Evolutionary conservation across 139 green algal species (phyloP).

Genomic region (Chlorella sorokiniana): DNA sequence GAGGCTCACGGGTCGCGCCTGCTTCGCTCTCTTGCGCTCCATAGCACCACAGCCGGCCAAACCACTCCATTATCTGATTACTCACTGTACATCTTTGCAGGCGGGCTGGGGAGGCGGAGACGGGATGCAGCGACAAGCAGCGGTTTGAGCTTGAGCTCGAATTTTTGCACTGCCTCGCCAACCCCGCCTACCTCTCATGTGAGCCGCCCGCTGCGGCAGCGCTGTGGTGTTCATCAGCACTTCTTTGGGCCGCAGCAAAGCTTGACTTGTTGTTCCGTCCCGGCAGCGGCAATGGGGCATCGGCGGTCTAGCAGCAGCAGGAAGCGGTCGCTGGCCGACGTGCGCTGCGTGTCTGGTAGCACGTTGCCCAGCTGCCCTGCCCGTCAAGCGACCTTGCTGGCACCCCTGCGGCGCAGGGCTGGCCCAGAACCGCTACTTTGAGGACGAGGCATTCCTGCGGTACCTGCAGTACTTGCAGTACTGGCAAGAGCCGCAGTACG

Average conservation of each 20-base stretch:
- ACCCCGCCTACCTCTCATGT: conserved; percentile 94
- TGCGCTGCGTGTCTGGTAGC: too few species aligned
- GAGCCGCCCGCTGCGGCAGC: conserved; percentile 9
- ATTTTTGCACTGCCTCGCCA: conserved; percentile 93
- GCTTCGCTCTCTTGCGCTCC: neutral
- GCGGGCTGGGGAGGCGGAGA: conserved; percentile 8
- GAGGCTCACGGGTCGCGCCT: too few species aligned
- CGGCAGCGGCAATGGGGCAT: neutral
- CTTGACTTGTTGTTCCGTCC: neutral
- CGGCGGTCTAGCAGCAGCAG: too few species aligned
- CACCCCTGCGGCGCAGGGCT: conserved; percentile 66
- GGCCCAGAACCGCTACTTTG: conserved; percentile 83
- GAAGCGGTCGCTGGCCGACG: too few species aligned
- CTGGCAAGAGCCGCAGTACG: conserved; percentile 87
- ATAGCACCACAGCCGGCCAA: neutral
- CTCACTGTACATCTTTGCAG: neutral
- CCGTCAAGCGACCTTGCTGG: neutral
- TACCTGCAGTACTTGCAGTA: conserved; percentile 96
- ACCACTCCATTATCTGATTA: neutral
- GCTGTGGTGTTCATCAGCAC: neutral
- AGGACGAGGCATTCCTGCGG: conserved; percentile 80
- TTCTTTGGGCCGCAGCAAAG: too few species aligned
- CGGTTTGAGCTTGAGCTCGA: conserved; percentile 91
- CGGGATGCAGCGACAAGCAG: conserved; percentile 31
- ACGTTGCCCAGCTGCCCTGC: neutral